Base-by-base conservation (phyloP, 495 filamentous ascomycete genomes). In the Apodospora peruviana region DNA sequence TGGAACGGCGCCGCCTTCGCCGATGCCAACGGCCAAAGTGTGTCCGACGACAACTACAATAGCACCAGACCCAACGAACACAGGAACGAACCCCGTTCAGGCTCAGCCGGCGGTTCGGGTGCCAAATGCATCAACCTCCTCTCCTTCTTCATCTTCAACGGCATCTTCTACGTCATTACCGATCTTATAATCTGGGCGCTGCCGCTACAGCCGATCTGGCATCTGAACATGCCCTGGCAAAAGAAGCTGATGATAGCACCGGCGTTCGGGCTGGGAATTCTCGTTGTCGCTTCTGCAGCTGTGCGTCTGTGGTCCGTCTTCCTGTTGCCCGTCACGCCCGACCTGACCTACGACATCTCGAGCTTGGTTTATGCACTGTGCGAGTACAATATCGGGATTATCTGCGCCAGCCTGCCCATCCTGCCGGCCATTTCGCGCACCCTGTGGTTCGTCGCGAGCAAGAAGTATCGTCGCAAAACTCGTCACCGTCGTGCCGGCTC, bases 141-240 rank as follows among this genome's bases (percentile, higher is more conserved):
- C 27, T 24, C 40, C n/a, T 61, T 62, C 37, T 69, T 61, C 36
- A 53, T 50, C 48, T 48, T 58, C 23, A 64, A 64, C 36, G 60
- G 58, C 24, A 45, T 51, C 16, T 25, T 55, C 18, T 59, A 58
- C 23, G 39, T 65, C 11, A 23, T 55, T n/a, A 56, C 58, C 39
- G 53, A 65, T 42, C 43, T 63, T 24, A 45, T 55, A 23, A 45
- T 66, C 22, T 56, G 57, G 10, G 11, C 48, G 12, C 22, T 62
- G n/a, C 59, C 59, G 14, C 35, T 62, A 0, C 59, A 53, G 2
- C 43, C 55, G 11, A 35, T 62, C 20, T 53, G 47, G 54, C 55
- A 55, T 8, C 52, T 65, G 9, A 51, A 61, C 20, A 46, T 66
- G 17, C 51, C 58, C 2, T 9, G 38, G 2, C 18, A 25, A 3